A percentile compares a stretch with the other conserved stretches of the same genome.
Evolutionary conservation across 768 basidiomycete genomes (phyloP).

Genomic region (Rhodosporidiobolus sp.): DNA sequence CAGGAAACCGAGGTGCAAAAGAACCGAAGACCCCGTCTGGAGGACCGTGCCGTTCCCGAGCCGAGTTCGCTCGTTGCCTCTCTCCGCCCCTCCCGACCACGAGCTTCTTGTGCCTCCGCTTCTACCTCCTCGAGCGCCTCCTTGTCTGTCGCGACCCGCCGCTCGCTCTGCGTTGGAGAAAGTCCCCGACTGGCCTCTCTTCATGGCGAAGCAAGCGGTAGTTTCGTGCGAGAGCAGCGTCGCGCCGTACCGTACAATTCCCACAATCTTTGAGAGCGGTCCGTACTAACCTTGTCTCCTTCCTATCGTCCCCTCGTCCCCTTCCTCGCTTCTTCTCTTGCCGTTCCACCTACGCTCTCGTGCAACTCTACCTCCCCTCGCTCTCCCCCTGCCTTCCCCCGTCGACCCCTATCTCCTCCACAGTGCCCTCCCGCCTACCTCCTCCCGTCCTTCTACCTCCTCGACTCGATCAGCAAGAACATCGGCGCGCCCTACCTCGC

Average conservation of each 20-base stretch:
- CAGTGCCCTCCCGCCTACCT: constrained; percentile 88
- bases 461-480: constrained; percentile 97
- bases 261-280: not conserved
- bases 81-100: not conserved
- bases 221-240: not conserved
- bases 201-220: too few relatives aligned
- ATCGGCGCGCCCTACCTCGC: constrained; percentile 87
- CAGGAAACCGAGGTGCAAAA: not conserved
- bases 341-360: not conserved
- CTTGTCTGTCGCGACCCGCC: too few relatives aligned
- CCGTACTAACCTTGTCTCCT: constrained; percentile 1
- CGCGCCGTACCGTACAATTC: constrained; percentile 8
- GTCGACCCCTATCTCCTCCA: constrained; percentile 22
- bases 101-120: too few relatives aligned
- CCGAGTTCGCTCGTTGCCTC: not conserved
- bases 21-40: not conserved
- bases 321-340: not conserved
- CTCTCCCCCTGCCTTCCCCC: not conserved
- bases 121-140: too few relatives aligned
- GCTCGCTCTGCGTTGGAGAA: too few relatives aligned
- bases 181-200: too few relatives aligned
- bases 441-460: constrained; percentile 86
- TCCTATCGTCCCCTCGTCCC: not conserved
- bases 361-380: too few relatives aligned
- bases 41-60: too few relatives aligned